Base-by-base conservation (phyloP, 169 alveolate genomes). In the Blepharisma undulans region DNA sequence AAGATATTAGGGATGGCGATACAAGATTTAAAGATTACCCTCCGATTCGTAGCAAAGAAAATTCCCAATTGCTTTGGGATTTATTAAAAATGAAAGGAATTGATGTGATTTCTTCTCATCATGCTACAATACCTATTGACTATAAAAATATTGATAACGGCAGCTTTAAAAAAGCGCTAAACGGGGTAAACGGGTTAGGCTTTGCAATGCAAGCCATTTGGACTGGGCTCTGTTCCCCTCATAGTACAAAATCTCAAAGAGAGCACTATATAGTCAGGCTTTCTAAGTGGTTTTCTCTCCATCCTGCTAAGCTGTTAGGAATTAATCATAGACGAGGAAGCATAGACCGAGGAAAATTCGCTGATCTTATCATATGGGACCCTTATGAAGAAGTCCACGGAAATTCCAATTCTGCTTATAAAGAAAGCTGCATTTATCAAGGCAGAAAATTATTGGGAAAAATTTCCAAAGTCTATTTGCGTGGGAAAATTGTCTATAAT, bases 31-130 rank as follows among this genome's bases (percentile, higher is more conserved):
- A 86, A 86, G 82, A 60, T 27, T 86, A 22, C 72, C 91, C 91
- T 66, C 91, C 91, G 7, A 86, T 86, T 7, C 1, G 91, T 18
- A 66, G 29, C 32, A 27, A 60, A 30, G 32, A 27, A 30, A 86
- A 86, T 72, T n/a, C 29, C 27, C 61, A 32, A 21, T 72, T 86
- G 22, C 84, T 86, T n/a, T 86, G 91, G 91, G 91, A 86, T n/a
- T 72, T 61, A 29, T 48, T 86, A 22, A 86, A 86, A 72, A 22
- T 86, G 81, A 33, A 29, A 86, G 80, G 66, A 19, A 30, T 86
- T 60, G 84, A 86, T 29, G 80, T 33, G 6, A 32, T 86, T 27
- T 25, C 84, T 19, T 25, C 84, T 19, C 32, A 32, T 60, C 91
- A 86, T 72, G 84, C 84, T 18, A 29, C 84, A 21, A 36, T 86